Percentiles rank a stretch among this genome's conserved stretches.
Evolutionary conservation across 768 basidiomycete species (phyloP).

Genomic region (Saitozyma sp.): DNA sequence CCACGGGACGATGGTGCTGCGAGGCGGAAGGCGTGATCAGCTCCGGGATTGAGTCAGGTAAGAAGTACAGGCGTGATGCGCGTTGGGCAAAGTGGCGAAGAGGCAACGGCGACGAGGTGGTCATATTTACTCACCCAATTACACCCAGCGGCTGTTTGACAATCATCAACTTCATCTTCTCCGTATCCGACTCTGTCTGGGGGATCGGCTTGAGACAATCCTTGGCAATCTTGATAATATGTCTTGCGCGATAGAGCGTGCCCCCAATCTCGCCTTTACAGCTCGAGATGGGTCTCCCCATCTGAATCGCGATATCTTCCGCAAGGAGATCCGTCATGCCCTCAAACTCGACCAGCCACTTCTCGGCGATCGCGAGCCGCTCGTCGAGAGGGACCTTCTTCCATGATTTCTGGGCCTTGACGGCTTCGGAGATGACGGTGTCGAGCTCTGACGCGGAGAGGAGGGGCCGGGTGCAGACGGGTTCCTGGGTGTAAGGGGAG

Average conservation of each 20-base stretch:
- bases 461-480: conserved; percentile 67
- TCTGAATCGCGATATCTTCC: conserved; percentile 77
- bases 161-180: conserved; percentile 81
- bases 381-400: conserved; percentile 61
- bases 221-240: conserved; percentile 81
- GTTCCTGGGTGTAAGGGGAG: conserved; percentile 73
- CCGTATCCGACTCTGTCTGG: conserved; percentile 73
- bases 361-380: conserved; percentile 68
- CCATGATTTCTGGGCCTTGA: conserved; percentile 75
- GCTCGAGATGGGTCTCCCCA: conserved; percentile 89
- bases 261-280: conserved; percentile 76
- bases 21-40: background rate
- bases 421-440: conserved; percentile 60
- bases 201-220: conserved; percentile 71
- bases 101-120: background rate
- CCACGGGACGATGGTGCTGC: conserved; percentile 80
- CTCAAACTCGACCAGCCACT: conserved; percentile 68
- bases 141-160: conserved; percentile 81
- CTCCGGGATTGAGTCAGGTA: background rate
- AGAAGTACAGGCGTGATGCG: background rate
- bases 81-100: background rate
- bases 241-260: conserved; percentile 74
- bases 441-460: conserved; percentile 65
- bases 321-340: conserved; percentile 64
- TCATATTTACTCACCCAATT: conserved; percentile 57